A percentile compares a stretch with the other conserved stretches of the same genome.
phyloP scores from a whole-genome alignment of 208 protist species.

The Angomonas deanei region DNA sequence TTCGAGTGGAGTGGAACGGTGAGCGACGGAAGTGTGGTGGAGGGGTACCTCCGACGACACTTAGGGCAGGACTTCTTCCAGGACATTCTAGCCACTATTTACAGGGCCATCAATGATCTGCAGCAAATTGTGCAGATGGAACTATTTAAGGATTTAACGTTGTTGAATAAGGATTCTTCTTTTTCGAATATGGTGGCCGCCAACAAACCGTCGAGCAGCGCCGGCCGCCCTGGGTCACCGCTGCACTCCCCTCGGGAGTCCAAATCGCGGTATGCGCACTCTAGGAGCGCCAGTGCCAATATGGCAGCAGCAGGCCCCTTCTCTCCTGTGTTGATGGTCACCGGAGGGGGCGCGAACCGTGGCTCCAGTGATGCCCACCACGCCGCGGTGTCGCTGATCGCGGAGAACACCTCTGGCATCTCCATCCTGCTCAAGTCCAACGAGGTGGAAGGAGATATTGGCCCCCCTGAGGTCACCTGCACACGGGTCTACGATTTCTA shows the following conservation, averaged over 20 bases:
- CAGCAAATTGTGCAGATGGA: neutral
- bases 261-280: neutral
- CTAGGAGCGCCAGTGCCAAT: neutral
- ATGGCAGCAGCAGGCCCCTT: neutral
- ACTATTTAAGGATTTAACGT: neutral
- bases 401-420: constrained; percentile 59
- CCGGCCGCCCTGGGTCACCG: constrained; percentile 2
- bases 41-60: constrained; percentile 59
- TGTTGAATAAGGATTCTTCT: neutral
- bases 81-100: constrained; percentile 25
- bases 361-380: neutral
- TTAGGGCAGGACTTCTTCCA: constrained; percentile 58
- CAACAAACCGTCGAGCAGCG: neutral
- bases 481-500: neutral
- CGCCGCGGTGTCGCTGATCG: constrained; percentile 30
- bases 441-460: constrained; percentile 27
- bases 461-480: constrained; percentile 21
- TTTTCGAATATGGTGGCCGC: neutral
- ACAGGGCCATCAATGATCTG: constrained; percentile 24
- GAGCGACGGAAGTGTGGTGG: constrained; percentile 38
- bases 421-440: constrained; percentile 54
- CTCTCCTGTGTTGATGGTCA: neutral
- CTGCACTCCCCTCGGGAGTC: neutral
- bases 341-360: neutral
- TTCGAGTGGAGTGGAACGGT: constrained; percentile 73